Evolutionary conservation across 2,329 filamentous ascomycete species (phyloP).

Genomic region (Ceratocystis ficicola): DNA sequence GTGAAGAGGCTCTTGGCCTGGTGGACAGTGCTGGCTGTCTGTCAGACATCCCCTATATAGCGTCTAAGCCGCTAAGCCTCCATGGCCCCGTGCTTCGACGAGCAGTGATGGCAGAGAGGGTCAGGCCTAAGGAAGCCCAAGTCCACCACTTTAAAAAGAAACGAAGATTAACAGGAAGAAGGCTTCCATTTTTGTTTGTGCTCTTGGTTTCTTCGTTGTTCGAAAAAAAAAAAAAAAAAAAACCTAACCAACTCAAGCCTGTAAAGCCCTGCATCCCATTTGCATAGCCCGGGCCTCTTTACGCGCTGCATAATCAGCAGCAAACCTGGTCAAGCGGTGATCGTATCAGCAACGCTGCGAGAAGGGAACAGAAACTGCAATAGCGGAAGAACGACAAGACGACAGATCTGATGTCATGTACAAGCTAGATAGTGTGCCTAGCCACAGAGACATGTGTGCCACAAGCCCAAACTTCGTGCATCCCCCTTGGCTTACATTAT

Average conservation of each 20-base stretch:
- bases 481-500: neutral
- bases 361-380: neutral
- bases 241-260: neutral
- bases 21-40: too few species aligned
- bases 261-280: neutral
- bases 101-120: too few species aligned
- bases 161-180: neutral
- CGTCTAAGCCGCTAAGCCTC: too few species aligned
- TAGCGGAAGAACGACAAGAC: neutral
- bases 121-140: too few species aligned
- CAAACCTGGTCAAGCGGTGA: neutral
- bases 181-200: too few species aligned
- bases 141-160: too few species aligned
- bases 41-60: too few species aligned
- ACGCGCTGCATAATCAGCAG: neutral
- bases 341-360: neutral
- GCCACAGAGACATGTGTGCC: neutral
- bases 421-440: conserved; percentile 6
- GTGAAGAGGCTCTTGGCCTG: neutral
- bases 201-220: too few species aligned
- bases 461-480: neutral
- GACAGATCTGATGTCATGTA: neutral
- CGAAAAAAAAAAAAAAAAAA: neutral
- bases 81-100: too few species aligned
- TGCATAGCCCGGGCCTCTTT: neutral